These are phyloP conservation scores for Cladosporium austrohemisphaericum DNA, from an alignment of 2,329 filamentous ascomycete species.

Conservation along the genomic window DNA sequence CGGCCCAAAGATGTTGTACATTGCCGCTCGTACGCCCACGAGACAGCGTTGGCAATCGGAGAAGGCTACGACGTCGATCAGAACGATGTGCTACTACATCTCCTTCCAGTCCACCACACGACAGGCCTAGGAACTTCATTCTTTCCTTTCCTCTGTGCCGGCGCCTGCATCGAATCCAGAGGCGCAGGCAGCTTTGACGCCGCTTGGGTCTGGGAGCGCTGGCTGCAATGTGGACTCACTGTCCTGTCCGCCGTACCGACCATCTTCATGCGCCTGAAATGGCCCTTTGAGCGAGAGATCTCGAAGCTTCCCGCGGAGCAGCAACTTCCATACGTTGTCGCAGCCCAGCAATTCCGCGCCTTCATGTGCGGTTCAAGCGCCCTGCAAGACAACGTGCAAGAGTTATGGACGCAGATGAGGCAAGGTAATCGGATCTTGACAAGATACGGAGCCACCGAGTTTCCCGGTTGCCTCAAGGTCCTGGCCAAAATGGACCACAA, in stretches of 20 bases:
- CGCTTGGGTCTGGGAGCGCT: conserved; percentile 40
- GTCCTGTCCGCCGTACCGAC: conserved; percentile 47
- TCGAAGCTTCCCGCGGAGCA: conserved; percentile 20
- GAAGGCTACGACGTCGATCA: background rate
- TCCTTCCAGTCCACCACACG: conserved; percentile 44
- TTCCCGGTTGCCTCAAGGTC: conserved; percentile 42
- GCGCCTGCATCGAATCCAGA: conserved; percentile 42
- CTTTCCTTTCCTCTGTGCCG: conserved; percentile 38
- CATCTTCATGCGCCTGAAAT: conserved; percentile 42
- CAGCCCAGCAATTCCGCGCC: conserved; percentile 35
- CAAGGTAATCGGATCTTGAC: conserved; percentile 40
- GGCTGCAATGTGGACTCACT: conserved; percentile 36
- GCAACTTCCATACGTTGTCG: conserved; percentile 36
- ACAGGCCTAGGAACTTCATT: conserved; percentile 45
- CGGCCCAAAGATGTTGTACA: conserved; percentile 43
- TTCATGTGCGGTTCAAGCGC: conserved; percentile 41
- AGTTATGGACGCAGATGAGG: conserved; percentile 41
- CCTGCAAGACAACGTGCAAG: conserved; percentile 37
- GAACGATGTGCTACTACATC: conserved; percentile 41
- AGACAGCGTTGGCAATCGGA: conserved; percentile 31
- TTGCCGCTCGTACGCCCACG: conserved; percentile 38
- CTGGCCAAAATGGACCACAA: conserved; percentile 34
- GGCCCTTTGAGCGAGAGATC: conserved; percentile 35
- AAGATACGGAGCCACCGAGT: conserved; percentile 45
- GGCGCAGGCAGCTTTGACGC: conserved; percentile 37